Evolutionary conservation across 352 stramenopile genomes (phyloP), one percentile per base, ranked within the genome.

Genomic region (Thraustochytrium striatum): DNA sequence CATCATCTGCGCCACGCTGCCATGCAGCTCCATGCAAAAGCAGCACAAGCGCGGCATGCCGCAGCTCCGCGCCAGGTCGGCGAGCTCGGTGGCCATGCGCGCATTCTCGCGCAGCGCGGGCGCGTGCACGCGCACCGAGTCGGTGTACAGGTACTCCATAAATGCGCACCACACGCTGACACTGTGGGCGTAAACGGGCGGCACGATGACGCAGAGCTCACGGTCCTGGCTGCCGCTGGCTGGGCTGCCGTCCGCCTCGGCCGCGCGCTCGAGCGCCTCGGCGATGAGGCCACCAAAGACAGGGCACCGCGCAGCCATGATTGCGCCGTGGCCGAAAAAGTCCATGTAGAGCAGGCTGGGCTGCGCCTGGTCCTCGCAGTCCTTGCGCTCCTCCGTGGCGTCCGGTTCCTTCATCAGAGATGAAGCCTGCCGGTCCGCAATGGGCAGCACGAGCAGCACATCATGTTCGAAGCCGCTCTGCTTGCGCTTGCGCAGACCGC

Each of bases 111-210:
- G 65, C 2, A 75, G 44, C 32, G 39, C 44, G 13, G 43, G 44
- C 13, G 65, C 65, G 11, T 61, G 44, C 35, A 55, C 52, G 39
- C 65, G 65, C 19, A 75, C 65, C 19, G 65, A 75, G 47, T 75
- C 65, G 9, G 65, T 75, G 35, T 75, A 75, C 43, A 75, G 36
- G 50, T 75, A 75, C 43, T 75, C 65, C 5, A 75, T 35, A n/a
- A 75, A 75, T 30, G 65, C 65, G 16, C 43, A 38, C 65, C 65
- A 75, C 21, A 75, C 65, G 1, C 44, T 30, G 43, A 25, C 19
- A 16, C 41, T n/a, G 11, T 9, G 36, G 16, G 65, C 65, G 43
- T 75, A 43, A 19, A 38, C 65, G 30, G 32, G 32, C 3, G 50
- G 39, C 0, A 70, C 65, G 30, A 58, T 58, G 44, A n/a, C n/a